phyloP scores from a whole-genome alignment of 768 basidiomycete genomes.

The Lactarius psammicola region DNA sequence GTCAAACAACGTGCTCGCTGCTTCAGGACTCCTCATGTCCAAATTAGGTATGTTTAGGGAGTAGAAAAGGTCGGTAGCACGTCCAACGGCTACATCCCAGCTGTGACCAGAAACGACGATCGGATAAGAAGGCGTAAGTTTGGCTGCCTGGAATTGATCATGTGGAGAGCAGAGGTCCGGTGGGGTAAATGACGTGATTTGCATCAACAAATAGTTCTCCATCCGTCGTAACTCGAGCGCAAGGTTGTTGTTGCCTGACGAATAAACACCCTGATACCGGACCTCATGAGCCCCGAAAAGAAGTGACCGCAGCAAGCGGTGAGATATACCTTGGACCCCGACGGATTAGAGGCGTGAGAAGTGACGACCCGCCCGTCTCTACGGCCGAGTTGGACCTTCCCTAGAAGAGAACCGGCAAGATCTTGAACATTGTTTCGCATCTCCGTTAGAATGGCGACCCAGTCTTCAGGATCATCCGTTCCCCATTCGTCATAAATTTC shows the following conservation, averaged over 20 bases:
- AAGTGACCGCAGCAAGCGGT: not conserved
- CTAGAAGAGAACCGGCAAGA: constrained; percentile 14
- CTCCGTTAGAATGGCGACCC: constrained; percentile 15
- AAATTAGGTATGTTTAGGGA: constrained; percentile 8
- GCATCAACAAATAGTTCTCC: constrained; percentile 20
- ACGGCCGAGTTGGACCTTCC: not conserved
- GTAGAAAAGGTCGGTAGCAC: constrained; percentile 15
- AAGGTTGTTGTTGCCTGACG: constrained; percentile 7
- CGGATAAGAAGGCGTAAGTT: constrained; percentile 18
- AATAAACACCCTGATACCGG: constrained; percentile 8
- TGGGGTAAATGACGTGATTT: constrained; percentile 6
- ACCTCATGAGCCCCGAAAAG: constrained; percentile 3
- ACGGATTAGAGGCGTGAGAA: not conserved
- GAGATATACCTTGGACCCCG: constrained; percentile 14
- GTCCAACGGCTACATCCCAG: constrained; percentile 19
- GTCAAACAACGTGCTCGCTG: constrained; percentile 15
- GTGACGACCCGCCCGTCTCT: not conserved
- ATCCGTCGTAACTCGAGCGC: constrained; percentile 20
- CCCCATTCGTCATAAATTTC: constrained; percentile 17
- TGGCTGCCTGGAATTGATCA: constrained; percentile 13
- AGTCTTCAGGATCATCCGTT: constrained; percentile 14
- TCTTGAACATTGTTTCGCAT: constrained; percentile 21
- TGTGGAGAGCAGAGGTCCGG: constrained; percentile 22
- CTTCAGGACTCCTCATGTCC: constrained; percentile 12
- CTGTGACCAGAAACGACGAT: constrained; percentile 15